These are phyloP conservation scores for Rhizophora mangle DNA, from an alignment of 345 rosid species.

Conservation along the genomic window DNA sequence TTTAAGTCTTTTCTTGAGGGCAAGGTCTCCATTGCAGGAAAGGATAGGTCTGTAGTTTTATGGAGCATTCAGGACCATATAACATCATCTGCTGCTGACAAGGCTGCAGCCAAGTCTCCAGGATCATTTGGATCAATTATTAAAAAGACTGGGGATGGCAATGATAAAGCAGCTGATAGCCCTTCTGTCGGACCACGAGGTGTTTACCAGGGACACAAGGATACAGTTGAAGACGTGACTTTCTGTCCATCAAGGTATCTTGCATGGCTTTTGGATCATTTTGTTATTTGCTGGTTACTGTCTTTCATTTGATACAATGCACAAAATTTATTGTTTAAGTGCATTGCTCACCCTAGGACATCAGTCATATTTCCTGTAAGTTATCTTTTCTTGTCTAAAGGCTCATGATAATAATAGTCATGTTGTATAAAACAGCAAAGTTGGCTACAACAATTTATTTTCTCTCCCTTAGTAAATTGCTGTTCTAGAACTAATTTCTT, in stretches of 20 bases:
- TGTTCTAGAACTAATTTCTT: neutral
- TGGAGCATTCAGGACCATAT: conserved; percentile 70
- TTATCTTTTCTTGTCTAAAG: no score
- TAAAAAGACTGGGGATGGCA: conserved; percentile 44
- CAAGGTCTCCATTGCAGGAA: conserved; percentile 37
- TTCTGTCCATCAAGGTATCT: conserved; percentile 64
- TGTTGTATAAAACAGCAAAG: no score
- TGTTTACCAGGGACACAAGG: conserved; percentile 51
- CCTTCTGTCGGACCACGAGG: conserved; percentile 53
- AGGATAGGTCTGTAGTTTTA: conserved; percentile 53
- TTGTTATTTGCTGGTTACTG: neutral
- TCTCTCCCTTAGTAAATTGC: no score
- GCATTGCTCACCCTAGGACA: no score
- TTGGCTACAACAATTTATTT: no score
- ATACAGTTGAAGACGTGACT: conserved; percentile 68
- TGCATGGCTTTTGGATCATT: neutral
- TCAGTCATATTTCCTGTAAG: no score
- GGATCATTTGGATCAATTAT: conserved; percentile 34
- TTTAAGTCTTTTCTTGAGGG: conserved; percentile 6
- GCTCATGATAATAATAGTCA: no score
- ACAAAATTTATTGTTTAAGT: neutral
- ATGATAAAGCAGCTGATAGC: conserved; percentile 39
- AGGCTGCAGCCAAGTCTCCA: conserved; percentile 37
- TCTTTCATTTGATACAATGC: neutral
- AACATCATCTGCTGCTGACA: conserved; percentile 40